phyloP scores from a whole-genome alignment of 306 rosid species.

The Albizia julibrissin region DNA sequence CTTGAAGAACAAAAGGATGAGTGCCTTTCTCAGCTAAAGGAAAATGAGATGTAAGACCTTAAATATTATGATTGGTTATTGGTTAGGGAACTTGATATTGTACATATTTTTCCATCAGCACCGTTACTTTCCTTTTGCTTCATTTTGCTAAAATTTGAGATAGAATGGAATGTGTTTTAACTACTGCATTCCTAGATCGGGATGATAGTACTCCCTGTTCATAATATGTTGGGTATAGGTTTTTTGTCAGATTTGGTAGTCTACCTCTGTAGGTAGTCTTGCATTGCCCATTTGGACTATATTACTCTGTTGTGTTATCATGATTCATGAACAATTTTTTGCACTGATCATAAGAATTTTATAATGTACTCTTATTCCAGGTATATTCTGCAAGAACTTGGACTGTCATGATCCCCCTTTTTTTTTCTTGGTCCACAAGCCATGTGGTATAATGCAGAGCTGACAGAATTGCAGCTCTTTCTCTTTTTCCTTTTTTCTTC shows the following conservation, averaged over 20 bases:
- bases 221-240: neutral
- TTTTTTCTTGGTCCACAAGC: neutral
- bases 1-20: slow-evolving; percentile 98
- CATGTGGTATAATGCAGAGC: neutral
- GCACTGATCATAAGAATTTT: neutral
- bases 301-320: neutral
- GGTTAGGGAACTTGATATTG: slow-evolving; percentile 6
- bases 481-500: neutral
- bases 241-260: slow-evolving; percentile 11
- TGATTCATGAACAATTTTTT: neutral
- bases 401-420: neutral
- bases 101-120: neutral
- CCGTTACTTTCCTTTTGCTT: slow-evolving; percentile 9
- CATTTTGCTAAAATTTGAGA: slow-evolving; percentile 1
- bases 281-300: neutral
- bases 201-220: neutral
- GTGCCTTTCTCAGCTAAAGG: slow-evolving; percentile 84
- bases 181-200: neutral
- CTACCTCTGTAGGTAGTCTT: neutral
- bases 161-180: neutral
- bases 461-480: neutral
- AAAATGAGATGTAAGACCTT: slow-evolving; percentile 87
- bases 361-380: neutral
- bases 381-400: slow-evolving; percentile 5
- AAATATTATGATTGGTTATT: slow-evolving; percentile 16